phyloP scores from a whole-genome alignment of 2,329 filamentous ascomycete genomes.

The Penicillium sp. region DNA sequence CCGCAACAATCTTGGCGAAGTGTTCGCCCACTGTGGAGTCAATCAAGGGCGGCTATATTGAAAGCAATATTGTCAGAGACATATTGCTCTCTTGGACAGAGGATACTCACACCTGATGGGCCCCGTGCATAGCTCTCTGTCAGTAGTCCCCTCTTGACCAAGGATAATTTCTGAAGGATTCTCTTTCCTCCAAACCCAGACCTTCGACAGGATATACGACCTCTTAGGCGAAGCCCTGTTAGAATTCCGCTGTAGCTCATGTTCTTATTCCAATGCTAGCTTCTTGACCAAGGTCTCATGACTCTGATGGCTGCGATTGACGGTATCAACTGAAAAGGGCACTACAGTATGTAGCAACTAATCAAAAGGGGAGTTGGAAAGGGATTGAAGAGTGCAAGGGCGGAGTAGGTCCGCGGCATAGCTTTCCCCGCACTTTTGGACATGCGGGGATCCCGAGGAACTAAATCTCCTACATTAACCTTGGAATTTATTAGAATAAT shows the following conservation, averaged over 20 bases:
- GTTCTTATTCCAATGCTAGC: slow-evolving; percentile 1
- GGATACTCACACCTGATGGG: slow-evolving; percentile 19
- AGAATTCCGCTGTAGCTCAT: slow-evolving; percentile 15
- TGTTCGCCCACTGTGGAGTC: slow-evolving; percentile 49
- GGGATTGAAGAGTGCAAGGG: not conserved
- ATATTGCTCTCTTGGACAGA: not conserved
- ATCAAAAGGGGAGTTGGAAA: not conserved
- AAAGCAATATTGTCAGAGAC: not conserved
- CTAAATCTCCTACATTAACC: not conserved
- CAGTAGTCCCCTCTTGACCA: slow-evolving; percentile 15
- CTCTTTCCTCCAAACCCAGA: not conserved
- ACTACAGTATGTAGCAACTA: not conserved
- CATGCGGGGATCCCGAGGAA: slow-evolving; percentile 9
- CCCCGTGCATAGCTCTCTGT: slow-evolving; percentile 26
- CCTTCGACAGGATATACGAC: not conserved
- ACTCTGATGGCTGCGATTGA: not conserved
- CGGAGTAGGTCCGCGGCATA: not conserved
- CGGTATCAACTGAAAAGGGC: not conserved
- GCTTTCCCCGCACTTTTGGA: slow-evolving; percentile 9
- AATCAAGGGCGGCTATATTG: slow-evolving; percentile 43
- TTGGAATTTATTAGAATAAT: not conserved
- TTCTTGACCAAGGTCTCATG: slow-evolving; percentile 10
- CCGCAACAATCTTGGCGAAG: slow-evolving; percentile 43
- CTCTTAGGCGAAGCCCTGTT: slow-evolving; percentile 2
- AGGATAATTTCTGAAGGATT: not conserved